A percentile compares a stretch with the other conserved stretches of the same genome.
These are phyloP conservation scores for Luffa aegyptiaca DNA, from an alignment of 306 rosid species.

Conservation along the genomic window DNA sequence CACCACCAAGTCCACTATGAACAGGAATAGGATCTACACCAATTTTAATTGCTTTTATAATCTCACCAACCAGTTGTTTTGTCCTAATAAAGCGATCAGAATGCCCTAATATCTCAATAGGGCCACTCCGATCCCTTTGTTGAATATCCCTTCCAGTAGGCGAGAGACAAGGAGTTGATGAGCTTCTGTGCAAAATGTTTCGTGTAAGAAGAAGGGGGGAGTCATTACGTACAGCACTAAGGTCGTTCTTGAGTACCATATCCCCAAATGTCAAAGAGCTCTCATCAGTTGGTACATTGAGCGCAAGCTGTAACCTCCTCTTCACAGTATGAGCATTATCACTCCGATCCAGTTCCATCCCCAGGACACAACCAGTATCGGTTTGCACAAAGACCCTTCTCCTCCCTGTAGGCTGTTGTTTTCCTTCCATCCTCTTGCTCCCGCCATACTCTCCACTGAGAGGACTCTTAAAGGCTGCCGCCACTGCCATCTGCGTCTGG, in stretches of 20 bases:
- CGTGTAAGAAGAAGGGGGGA: conserved; percentile 79
- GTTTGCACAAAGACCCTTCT: conserved; percentile 89
- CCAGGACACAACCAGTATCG: conserved; percentile 77
- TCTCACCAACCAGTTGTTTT: conserved; percentile 45
- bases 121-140: conserved; percentile 77
- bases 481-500: conserved; percentile 94
- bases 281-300: conserved; percentile 81
- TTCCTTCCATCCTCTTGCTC: conserved; percentile 41
- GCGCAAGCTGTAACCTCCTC: conserved; percentile 87
- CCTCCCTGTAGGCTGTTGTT: conserved; percentile 59
- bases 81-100: conserved; percentile 36
- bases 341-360: conserved; percentile 78
- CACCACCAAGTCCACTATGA: conserved; percentile 93
- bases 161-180: conserved; percentile 92
- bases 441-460: conserved; percentile 55
- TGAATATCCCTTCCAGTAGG: conserved; percentile 82
- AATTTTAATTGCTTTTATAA: conserved; percentile 57
- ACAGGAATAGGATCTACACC: conserved; percentile 85
- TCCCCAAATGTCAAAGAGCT: conserved; percentile 89
- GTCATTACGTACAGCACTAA: conserved; percentile 70
- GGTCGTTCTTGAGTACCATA: conserved; percentile 75
- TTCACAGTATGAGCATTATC: conserved; percentile 96
- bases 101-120: conserved; percentile 73
- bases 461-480: conserved; percentile 47
- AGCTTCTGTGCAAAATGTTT: conserved; percentile 73